These are phyloP conservation scores for Medicago ruthenica DNA, from an alignment of 306 rosid genomes.

Conservation along the genomic window DNA sequence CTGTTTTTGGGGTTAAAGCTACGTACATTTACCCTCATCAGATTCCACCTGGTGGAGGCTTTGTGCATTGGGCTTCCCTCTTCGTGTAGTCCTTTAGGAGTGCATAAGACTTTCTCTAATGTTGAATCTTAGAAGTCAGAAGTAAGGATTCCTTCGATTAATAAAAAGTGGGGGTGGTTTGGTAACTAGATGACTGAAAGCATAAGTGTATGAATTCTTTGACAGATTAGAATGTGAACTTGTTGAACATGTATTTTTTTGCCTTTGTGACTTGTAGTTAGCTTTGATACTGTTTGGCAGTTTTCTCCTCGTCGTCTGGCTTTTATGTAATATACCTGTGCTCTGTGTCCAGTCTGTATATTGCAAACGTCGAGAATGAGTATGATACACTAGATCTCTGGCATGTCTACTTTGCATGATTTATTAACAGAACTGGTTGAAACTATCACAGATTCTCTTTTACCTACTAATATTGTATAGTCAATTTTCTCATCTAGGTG, in stretches of 20 bases:
- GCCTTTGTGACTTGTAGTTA: constrained; percentile 14
- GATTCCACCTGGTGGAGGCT: background rate
- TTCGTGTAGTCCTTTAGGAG: constrained; percentile 11
- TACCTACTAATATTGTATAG: constrained; percentile 29
- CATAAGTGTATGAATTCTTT: constrained; percentile 17
- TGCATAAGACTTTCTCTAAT: constrained; percentile 6
- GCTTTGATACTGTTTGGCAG: background rate
- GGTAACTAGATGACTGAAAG: constrained; percentile 21
- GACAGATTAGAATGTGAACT: background rate
- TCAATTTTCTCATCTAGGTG: constrained; percentile 64
- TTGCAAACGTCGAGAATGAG: constrained; percentile 7
- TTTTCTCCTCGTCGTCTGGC: constrained; percentile 11
- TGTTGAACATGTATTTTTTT: background rate
- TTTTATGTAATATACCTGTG: constrained; percentile 7
- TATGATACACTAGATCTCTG: constrained; percentile 14
- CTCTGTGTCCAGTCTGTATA: background rate
- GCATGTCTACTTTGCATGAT: constrained; percentile 27
- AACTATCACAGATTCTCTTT: constrained; percentile 4
- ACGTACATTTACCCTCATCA: background rate
- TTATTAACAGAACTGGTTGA: constrained; percentile 12
- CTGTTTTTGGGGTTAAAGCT: background rate
- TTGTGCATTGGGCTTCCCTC: background rate
- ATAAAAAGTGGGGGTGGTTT: constrained; percentile 20
- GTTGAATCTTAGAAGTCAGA: constrained; percentile 11
- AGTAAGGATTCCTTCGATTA: constrained; percentile 1